Base-by-base conservation (phyloP, 2,329 filamentous ascomycete species). In the Penicillium aurantiogriseum region DNA sequence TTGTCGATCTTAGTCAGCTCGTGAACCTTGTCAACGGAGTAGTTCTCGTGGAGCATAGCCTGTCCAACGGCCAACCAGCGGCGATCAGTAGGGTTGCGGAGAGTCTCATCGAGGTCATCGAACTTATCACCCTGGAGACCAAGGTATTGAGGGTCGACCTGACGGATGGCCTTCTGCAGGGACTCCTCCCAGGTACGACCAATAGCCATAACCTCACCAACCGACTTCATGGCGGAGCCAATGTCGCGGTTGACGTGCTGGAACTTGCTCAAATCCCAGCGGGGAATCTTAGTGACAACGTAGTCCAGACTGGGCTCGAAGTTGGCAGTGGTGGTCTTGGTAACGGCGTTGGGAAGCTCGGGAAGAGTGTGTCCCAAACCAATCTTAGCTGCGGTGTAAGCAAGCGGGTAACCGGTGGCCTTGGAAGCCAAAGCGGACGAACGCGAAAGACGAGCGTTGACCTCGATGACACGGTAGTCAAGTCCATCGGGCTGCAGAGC, bases 181-280 rank as follows among this genome's bases (percentile, higher is more conserved):
- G 92, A 96, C 80, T 99, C 94, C 79, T 99, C 94, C 69, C 97
- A 99, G 31, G 94, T 97, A 76, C 94, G 88, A 66, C 94, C 94
- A 70, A 99, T 97, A 63, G 94, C 94, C 94, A 99, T 99, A 59
- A 99, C 94, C 79, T 99, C 94, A 74, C 94, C 94, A 57, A 99
- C 92, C 25, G 92, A 97, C 82, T 97, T 99, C 94, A 99, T 99
- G 61, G 93, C 89, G 72, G 91, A 96, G 67, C 94, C 94, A 72
- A 99, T 97, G 72, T 96, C 90, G 60, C 94, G 89, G 83, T 96
- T 95, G 64, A 99, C 94, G 70, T 97, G 93, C 80, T 97, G 93
- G 83, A 99, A 99, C 81, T 99, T 99, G 82, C 90, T 87, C 72
- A 99, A 78, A 83, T 99, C 94, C 94, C 94, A 99, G 71, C 94